phyloP scores from a whole-genome alignment of 2,329 filamentous ascomycete species.

The Aspergillus novoparasiticus region DNA sequence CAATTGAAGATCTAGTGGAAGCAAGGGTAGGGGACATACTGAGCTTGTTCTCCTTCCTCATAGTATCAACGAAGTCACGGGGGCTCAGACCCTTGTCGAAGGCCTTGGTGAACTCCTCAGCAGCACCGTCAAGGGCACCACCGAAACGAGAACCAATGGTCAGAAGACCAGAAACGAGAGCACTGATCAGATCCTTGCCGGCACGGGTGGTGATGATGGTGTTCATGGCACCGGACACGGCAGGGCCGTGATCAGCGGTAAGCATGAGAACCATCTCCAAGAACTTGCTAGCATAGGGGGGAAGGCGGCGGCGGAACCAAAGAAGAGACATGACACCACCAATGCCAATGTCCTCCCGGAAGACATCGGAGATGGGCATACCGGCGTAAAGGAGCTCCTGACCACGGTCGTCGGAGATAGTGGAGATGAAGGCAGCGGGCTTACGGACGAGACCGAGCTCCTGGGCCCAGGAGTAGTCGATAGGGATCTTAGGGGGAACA shows the following conservation, averaged over 20 bases:
- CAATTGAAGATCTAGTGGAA: background rate
- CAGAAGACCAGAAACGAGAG: conserved; percentile 92
- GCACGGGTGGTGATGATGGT: conserved; percentile 99
- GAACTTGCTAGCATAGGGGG: conserved; percentile 96
- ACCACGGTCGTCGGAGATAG: conserved; percentile 99
- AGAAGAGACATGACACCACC: conserved; percentile 99
- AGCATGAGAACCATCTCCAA: conserved; percentile 99
- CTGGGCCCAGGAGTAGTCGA: conserved; percentile 99
- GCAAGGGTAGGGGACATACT: conserved; percentile 55
- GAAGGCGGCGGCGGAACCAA: conserved; percentile 98
- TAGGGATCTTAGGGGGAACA: conserved; percentile 95
- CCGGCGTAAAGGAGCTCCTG: conserved; percentile 98
- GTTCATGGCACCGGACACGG: conserved; percentile 99
- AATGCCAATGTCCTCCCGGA: conserved; percentile 98
- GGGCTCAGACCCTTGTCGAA: conserved; percentile 98
- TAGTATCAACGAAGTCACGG: conserved; percentile 97
- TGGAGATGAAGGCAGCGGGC: conserved; percentile 99
- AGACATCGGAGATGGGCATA: conserved; percentile 99
- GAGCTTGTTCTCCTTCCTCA: conserved; percentile 99
- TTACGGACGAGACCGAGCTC: conserved; percentile 99
- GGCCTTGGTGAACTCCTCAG: conserved; percentile 97
- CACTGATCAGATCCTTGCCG: conserved; percentile 96
- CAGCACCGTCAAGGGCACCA: conserved; percentile 95
- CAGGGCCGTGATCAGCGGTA: conserved; percentile 97
- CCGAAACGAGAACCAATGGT: conserved; percentile 98